A percentile compares a stretch with the other conserved stretches of the same genome.
phyloP scores from a whole-genome alignment of 306 rosid genomes.

The Lathyrus sativus region DNA sequence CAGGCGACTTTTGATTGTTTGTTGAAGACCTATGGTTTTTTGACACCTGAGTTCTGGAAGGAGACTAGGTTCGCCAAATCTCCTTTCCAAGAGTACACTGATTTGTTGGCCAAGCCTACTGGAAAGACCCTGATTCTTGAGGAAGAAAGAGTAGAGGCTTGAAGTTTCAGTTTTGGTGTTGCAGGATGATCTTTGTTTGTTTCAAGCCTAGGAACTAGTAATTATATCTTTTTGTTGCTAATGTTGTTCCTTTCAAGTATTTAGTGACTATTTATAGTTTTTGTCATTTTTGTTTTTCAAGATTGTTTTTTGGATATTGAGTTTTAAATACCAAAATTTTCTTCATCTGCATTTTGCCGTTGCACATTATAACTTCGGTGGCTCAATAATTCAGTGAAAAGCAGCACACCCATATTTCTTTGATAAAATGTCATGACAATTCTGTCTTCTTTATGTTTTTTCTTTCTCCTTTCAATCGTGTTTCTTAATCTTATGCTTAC shows the following conservation, averaged over 20 bases:
- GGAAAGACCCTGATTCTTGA: conserved; percentile 38
- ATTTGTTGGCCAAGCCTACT: conserved; percentile 38
- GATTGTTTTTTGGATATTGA: conserved; percentile 28
- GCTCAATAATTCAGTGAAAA: too few species aligned
- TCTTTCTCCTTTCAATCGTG: too few species aligned
- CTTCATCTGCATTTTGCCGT: too few species aligned
- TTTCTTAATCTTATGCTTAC: too few species aligned
- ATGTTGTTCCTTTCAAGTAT: neutral
- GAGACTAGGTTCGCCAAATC: conserved; percentile 42
- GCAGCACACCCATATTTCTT: too few species aligned
- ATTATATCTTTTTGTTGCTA: conserved; percentile 24
- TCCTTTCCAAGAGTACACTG: conserved; percentile 46
- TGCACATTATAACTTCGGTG: too few species aligned
- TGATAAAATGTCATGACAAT: too few species aligned
- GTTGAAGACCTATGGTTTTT: conserved; percentile 39
- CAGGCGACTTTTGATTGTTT: conserved; percentile 48
- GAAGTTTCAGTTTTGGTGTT: conserved; percentile 9
- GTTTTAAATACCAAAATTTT: conserved; percentile 1
- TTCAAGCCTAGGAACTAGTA: conserved; percentile 16
- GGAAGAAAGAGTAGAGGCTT: conserved; percentile 44
- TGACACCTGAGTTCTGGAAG: conserved; percentile 42
- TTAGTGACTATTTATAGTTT: neutral
- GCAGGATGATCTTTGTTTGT: neutral
- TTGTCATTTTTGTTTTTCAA: conserved; percentile 8
- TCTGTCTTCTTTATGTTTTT: too few species aligned